Percentiles rank a stretch among this genome's conserved stretches.
Conservation (phyloP, 2,329 filamentous ascomycete genomes). For the Xylaria multiplex region DNA sequence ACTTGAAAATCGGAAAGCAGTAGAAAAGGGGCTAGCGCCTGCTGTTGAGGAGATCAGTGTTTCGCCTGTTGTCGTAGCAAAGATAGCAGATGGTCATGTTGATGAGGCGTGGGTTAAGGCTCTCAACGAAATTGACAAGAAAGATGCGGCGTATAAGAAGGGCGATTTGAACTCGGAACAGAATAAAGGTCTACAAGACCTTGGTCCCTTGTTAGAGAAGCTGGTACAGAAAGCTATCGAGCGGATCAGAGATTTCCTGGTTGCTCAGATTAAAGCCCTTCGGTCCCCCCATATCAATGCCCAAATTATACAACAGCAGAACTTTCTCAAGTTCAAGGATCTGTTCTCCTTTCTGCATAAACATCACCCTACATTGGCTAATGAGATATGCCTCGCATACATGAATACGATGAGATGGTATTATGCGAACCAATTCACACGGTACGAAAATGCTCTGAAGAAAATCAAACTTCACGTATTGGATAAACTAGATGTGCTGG, state of each 20-base stretch:
- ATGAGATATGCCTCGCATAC: conserved; percentile 92
- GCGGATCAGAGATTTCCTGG: conserved; percentile 92
- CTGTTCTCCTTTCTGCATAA: conserved; percentile 85
- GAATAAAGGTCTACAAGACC: conserved; percentile 82
- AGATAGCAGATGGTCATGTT: conserved; percentile 87
- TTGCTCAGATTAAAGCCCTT: conserved; percentile 92
- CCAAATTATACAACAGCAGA: conserved; percentile 94
- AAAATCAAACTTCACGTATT: conserved; percentile 85
- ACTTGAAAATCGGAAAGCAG: conserved; percentile 86
- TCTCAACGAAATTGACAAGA: conserved; percentile 79
- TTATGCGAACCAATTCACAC: conserved; percentile 88
- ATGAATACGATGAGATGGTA: conserved; percentile 99
- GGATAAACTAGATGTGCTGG: conserved; percentile 85
- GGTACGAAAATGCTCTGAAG: conserved; percentile 84
- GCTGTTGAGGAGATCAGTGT: conserved; percentile 92
- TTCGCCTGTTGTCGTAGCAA: conserved; percentile 82
- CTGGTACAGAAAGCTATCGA: conserved; percentile 91
- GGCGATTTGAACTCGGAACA: conserved; percentile 68
- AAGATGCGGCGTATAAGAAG: conserved; percentile 76
- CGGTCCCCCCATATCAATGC: conserved; percentile 96
- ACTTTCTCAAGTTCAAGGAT: conserved; percentile 88
- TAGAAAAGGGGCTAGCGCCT: conserved; percentile 87
- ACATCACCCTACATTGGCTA: conserved; percentile 83
- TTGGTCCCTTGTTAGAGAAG: conserved; percentile 85
- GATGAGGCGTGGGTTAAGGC: conserved; percentile 90